Evolutionary conservation across 495 filamentous ascomycete genomes (phyloP).

Genomic region (Neurospora sublineolata): DNA sequence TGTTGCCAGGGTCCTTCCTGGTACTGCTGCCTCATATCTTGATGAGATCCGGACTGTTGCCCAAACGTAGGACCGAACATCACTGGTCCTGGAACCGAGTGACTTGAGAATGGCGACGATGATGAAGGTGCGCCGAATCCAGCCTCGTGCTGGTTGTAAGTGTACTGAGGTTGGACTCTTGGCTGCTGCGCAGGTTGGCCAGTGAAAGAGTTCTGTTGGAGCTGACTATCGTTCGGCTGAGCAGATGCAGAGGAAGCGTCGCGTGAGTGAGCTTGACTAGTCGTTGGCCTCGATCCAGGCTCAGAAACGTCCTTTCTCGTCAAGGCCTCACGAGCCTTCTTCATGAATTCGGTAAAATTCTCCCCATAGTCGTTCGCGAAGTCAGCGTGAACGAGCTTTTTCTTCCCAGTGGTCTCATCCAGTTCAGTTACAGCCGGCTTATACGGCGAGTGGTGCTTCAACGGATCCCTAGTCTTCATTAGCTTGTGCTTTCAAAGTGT

Average conservation of each 20-base stretch:
- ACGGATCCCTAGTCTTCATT: slow-evolving; percentile 27
- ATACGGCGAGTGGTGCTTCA: slow-evolving; percentile 41
- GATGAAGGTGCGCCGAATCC: background rate
- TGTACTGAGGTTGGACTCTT: background rate
- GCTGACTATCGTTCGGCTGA: background rate
- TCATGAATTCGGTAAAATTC: slow-evolving; percentile 33
- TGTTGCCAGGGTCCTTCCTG: slow-evolving; percentile 21
- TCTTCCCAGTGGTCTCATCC: slow-evolving; percentile 23
- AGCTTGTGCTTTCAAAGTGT: background rate
- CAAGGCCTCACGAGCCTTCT: slow-evolving; percentile 29
- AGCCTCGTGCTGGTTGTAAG: background rate
- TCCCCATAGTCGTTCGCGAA: slow-evolving; percentile 48
- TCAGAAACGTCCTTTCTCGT: slow-evolving; percentile 11
- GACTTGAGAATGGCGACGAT: background rate
- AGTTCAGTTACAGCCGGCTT: background rate
- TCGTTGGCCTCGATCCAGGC: background rate
- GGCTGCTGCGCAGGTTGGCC: background rate
- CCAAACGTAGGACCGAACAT: slow-evolving; percentile 5
- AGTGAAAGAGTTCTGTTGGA: background rate
- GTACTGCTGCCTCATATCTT: slow-evolving; percentile 36
- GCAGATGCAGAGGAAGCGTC: background rate
- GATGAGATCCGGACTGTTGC: slow-evolving; percentile 22
- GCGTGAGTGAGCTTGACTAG: background rate
- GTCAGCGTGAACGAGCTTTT: slow-evolving; percentile 11
- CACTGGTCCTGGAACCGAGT: slow-evolving; percentile 2